Evolutionary conservation across 257 asterid species (phyloP).

Genomic region (Asclepias syriaca): DNA sequence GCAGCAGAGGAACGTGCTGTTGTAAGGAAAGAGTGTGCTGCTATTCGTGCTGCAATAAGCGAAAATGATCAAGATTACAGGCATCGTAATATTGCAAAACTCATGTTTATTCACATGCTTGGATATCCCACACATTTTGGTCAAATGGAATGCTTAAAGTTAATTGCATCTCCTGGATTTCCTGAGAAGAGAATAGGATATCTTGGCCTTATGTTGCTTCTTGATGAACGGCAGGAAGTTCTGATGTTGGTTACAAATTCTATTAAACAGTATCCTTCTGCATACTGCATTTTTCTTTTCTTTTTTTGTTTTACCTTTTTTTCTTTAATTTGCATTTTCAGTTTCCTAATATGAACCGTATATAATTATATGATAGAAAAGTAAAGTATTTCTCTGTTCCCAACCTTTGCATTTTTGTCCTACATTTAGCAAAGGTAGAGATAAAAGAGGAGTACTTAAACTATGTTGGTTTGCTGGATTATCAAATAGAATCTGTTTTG

Average conservation of each 20-base stretch:
- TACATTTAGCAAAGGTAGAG: neutral
- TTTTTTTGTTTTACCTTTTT: too few species aligned
- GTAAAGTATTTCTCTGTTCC: neutral
- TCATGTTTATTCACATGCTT: constrained; percentile 99
- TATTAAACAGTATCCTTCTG: constrained; percentile 80
- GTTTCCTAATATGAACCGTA: neutral
- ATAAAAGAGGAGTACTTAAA: neutral
- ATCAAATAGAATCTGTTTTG: constrained; percentile 10
- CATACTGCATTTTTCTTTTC: neutral
- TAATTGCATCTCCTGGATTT: constrained; percentile 93
- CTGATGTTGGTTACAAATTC: constrained; percentile 98
- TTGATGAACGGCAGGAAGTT: constrained; percentile 99
- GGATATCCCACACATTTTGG: constrained; percentile 99
- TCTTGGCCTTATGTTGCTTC: constrained; percentile 97
- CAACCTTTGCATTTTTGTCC: neutral
- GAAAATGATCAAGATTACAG: constrained; percentile 85
- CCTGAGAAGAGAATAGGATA: constrained; percentile 99
- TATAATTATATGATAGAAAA: neutral
- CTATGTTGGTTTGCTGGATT: neutral
- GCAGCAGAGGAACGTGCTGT: constrained; percentile 99
- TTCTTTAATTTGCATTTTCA: neutral
- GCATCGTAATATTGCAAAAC: constrained; percentile 97
- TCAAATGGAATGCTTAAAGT: constrained; percentile 98
- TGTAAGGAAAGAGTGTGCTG: constrained; percentile 95
- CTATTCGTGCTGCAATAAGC: constrained; percentile 91